phyloP scores from a whole-genome alignment of 305 asterid genomes.

The Fraxinus angustifolia region DNA sequence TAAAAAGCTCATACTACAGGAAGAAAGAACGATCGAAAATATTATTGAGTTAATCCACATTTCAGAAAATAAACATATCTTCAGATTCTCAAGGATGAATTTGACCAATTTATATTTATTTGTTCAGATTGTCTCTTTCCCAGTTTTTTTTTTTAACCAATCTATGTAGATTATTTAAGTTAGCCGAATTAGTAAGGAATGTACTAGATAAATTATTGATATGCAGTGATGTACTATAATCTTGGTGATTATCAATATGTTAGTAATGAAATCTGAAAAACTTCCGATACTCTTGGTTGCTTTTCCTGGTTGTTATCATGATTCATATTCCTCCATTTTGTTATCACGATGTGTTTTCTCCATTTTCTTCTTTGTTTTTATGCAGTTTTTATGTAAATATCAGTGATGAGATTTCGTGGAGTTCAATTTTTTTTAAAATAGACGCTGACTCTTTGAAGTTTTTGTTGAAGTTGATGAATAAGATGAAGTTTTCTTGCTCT shows the following conservation, averaged over 20 bases:
- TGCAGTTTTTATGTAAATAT: neutral
- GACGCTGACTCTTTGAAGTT: neutral
- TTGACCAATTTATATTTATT: too few species aligned
- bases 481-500: neutral
- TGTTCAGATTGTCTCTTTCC: too few species aligned
- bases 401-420: neutral
- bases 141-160: too few species aligned
- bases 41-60: neutral
- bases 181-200: too few species aligned
- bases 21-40: neutral
- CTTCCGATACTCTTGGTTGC: too few species aligned
- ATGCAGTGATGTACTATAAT: too few species aligned
- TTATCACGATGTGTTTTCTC: neutral
- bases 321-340: too few species aligned
- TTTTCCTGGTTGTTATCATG: too few species aligned
- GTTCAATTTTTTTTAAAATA: neutral
- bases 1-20: neutral
- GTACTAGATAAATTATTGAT: too few species aligned
- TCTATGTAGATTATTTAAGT: too few species aligned
- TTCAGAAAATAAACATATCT: slow-evolving; percentile 20
- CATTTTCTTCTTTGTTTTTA: neutral
- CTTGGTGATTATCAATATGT: too few species aligned
- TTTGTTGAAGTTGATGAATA: neutral
- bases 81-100: neutral
- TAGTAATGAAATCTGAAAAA: too few species aligned